A percentile compares a stretch with the other conserved stretches of the same genome.
Evolutionary conservation across 2,329 filamentous ascomycete genomes (phyloP).

Genomic region (Diaporthe sp.): DNA sequence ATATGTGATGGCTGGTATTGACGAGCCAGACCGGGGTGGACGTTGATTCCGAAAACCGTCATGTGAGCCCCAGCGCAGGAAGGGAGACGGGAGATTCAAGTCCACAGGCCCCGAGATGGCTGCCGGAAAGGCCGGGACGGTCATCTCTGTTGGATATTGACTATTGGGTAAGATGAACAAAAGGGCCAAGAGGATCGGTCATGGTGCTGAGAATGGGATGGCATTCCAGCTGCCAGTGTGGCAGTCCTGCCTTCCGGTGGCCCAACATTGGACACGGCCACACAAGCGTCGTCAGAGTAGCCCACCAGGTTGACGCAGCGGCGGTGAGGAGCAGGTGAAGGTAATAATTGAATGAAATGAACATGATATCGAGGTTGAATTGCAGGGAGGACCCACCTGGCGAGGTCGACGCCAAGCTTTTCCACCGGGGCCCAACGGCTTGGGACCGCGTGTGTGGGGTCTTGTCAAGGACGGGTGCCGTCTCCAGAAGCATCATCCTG

Average conservation of each 20-base stretch:
- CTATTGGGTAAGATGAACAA: conserved; percentile 9
- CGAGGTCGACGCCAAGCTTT: conserved; percentile 18
- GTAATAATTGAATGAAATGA: conserved; percentile 20
- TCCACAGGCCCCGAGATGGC: conserved; percentile 15
- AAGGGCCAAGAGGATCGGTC: conserved; percentile 20
- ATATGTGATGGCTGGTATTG: conserved; percentile 23
- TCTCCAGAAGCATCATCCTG: neutral
- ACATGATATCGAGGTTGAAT: conserved; percentile 19
- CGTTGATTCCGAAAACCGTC: conserved; percentile 2
- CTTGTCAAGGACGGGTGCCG: conserved; percentile 5
- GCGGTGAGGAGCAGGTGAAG: conserved; percentile 15
- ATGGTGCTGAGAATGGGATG: neutral
- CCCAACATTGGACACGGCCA: neutral
- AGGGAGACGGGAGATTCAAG: conserved; percentile 13
- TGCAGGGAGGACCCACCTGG: conserved; percentile 27
- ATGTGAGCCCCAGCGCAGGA: conserved; percentile 6
- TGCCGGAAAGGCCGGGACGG: conserved; percentile 24
- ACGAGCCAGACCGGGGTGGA: conserved; percentile 11
- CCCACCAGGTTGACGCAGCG: neutral
- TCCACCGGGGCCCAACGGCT: conserved; percentile 5
- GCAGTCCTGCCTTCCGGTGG: neutral
- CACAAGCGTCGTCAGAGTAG: neutral
- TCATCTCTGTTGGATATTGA: neutral
- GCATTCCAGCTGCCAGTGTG: conserved; percentile 6
- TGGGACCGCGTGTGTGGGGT: conserved; percentile 13